Evolutionary conservation across 345 rosid genomes (phyloP).

Genomic region (Hibiscus syriacus): DNA sequence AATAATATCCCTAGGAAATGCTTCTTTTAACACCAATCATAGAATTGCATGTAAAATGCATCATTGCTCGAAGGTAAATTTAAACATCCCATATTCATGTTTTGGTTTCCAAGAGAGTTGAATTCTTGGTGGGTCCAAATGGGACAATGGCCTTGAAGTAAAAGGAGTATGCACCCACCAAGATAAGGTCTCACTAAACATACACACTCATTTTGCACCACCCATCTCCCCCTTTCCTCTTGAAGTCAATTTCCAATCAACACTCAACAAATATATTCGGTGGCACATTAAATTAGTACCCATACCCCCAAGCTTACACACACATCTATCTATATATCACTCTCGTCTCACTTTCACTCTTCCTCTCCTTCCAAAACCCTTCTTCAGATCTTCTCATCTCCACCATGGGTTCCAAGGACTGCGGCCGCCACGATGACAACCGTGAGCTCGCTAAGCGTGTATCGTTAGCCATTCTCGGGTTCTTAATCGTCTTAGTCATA

Average conservation of each 20-base stretch:
- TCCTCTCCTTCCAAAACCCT: neutral
- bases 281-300: neutral
- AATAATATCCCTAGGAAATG: no score
- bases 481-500: conserved; percentile 19
- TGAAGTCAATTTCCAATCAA: neutral
- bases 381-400: neutral
- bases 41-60: neutral
- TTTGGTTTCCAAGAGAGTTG: neutral
- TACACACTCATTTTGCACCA: conserved; percentile 8
- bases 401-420: conserved; percentile 30
- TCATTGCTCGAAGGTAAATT: neutral
- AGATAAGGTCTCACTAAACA: conserved; percentile 6
- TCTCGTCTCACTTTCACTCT: neutral
- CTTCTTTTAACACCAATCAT: neutral
- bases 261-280: neutral
- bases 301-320: neutral
- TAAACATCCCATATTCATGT: neutral
- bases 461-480: conserved; percentile 4
- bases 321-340: neutral
- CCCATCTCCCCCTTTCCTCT: neutral
- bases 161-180: neutral
- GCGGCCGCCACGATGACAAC: conserved; percentile 26
- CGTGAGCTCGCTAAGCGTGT: conserved; percentile 12
- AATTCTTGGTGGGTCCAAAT: neutral
- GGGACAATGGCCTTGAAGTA: neutral